Evolutionary conservation across 306 rosid species (phyloP).

Genomic region (Comarum palustre): DNA sequence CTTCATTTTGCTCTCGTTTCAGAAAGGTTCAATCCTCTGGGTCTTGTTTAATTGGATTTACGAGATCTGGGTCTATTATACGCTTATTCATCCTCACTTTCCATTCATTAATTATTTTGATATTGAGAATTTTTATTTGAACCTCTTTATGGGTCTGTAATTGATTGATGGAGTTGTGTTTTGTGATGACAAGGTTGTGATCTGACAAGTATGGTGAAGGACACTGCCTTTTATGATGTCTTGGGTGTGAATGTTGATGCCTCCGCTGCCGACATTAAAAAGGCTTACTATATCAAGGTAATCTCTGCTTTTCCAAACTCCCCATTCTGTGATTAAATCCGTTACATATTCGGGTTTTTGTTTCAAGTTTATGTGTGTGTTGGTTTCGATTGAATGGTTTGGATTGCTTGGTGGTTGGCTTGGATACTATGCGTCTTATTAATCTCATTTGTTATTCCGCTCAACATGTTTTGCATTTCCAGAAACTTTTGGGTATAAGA

Average conservation of each 20-base stretch:
- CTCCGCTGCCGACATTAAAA: constrained; percentile 72
- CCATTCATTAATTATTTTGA: neutral
- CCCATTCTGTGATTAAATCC: neutral
- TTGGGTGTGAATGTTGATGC: constrained; percentile 72
- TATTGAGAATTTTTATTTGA: neutral
- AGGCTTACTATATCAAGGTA: constrained; percentile 90
- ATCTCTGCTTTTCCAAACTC: neutral
- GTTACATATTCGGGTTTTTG: neutral
- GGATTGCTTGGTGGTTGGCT: neutral
- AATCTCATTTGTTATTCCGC: neutral
- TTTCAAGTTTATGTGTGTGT: neutral
- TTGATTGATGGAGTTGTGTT: neutral
- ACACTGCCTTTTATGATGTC: constrained; percentile 64
- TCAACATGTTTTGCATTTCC: neutral
- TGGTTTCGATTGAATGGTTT: neutral
- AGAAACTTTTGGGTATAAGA: neutral
- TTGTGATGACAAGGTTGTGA: constrained; percentile 24
- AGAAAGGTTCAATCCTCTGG: neutral
- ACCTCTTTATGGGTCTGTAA: neutral
- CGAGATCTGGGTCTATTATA: neutral
- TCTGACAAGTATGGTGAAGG: constrained; percentile 70
- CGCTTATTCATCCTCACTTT: neutral
- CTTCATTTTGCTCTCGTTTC: neutral
- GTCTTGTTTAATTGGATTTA: neutral
- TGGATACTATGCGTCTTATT: neutral